Evolutionary conservation across 108 stramenopile species (phyloP), one percentile per base, ranked within the genome.

Genomic region (Fragilariopsis cylindrus): DNA sequence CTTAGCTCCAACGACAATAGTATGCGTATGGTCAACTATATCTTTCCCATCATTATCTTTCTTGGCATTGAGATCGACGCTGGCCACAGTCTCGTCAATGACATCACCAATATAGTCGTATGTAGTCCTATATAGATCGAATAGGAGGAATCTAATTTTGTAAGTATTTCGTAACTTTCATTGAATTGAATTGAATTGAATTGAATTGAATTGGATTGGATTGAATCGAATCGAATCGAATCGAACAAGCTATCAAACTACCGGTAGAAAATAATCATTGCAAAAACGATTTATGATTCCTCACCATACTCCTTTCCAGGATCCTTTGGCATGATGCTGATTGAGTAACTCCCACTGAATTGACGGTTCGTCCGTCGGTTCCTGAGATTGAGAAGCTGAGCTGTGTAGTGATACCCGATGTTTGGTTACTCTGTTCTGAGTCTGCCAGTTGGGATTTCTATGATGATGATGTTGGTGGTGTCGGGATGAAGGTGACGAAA

Each of bases 81-180:
- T 85, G 44, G 88, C 93, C 41, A 89, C 77, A 8, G 88, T 90
- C 71, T 89, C 83, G 67, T 90, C 89, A 15, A 82, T 68, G 15
- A 90, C 76, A 79, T 92, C 89, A 55, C 93, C 93, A 74, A 92
- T 89, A 58, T 89, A 90, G 80, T 92, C 79, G 75, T 94, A 90
- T 0, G 89, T 86, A 11, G 85, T 84, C 58, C 58, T 60, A 21
- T 21, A 5, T 30, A 30, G 30, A 30, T 30, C 30, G 30, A 30
- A 30, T 30, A 30, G 30, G 30, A 30, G 30, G 30, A 30, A 30
- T 30, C 30, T 30, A 30, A 30, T 30, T 30, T 30, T 30, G 30
- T 30, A 30, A 30, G 30, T 30, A 30, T 30, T 30, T 30, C 30
- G 30, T 30, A 30, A 30, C 30, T 30, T 30, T 30, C 30, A 30